Percentiles rank a stretch among this genome's conserved stretches.
Conservation (phyloP, 2,329 filamentous ascomycete species). For the Alternaria atra region DNA sequence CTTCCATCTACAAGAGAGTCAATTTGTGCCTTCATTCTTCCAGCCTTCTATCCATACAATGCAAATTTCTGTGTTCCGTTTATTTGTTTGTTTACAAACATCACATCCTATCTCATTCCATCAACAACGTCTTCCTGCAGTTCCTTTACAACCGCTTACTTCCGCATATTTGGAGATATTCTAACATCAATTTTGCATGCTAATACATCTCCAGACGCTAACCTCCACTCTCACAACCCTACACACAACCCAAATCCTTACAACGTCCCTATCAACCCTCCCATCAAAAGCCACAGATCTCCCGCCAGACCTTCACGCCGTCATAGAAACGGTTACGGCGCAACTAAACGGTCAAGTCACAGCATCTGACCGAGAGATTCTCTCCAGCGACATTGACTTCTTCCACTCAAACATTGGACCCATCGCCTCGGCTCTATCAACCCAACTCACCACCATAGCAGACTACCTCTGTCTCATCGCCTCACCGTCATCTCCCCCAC, state of each 20-base stretch:
- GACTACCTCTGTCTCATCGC: constrained; percentile 47
- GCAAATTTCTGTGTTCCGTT: not conserved
- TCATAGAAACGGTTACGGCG: constrained; percentile 55
- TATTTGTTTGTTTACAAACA: constrained; percentile 6
- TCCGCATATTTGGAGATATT: too few species aligned
- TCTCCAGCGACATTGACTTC: constrained; percentile 50
- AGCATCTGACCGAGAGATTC: constrained; percentile 48
- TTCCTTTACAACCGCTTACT: not conserved
- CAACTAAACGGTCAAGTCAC: constrained; percentile 51
- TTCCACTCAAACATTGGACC: constrained; percentile 53
- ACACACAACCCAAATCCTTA: constrained; percentile 47
- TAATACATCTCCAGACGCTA: constrained; percentile 46
- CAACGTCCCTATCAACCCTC: constrained; percentile 46
- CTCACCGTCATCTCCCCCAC: constrained; percentile 27
- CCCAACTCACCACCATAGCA: constrained; percentile 42
- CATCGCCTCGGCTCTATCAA: constrained; percentile 47
- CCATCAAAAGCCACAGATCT: constrained; percentile 48
- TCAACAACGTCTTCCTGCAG: too few species aligned
- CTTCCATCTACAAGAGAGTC: not conserved
- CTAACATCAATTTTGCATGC: not conserved
- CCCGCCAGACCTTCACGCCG: constrained; percentile 54
- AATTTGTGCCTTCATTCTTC: not conserved
- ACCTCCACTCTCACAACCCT: constrained; percentile 44
- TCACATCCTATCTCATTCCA: not conserved
- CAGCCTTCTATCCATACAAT: not conserved